Base-by-base conservation (phyloP, 2,329 filamentous ascomycete species). In the Phialophora macrospora region DNA sequence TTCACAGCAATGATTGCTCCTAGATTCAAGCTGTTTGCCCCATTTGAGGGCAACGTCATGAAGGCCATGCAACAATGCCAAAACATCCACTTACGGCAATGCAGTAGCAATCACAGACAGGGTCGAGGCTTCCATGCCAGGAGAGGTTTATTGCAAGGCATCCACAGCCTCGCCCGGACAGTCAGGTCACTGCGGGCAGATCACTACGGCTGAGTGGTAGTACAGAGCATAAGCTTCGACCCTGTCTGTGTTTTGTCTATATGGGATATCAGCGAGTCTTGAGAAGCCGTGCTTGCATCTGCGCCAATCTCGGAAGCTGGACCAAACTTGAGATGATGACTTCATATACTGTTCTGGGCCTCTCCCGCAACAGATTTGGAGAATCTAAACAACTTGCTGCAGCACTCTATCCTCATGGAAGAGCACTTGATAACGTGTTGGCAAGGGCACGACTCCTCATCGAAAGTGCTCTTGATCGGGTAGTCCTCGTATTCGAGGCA, bases 21-120 rank as follows among this genome's bases (percentile, higher is more conserved):
- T 17, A 89, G 81, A 67, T 90, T 90, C 38, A 89, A 89, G 77
- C 74, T 89, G 87, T 72, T 85, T 83, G 22, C 77, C 63, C 54
- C 66, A 75, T 0, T 77, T 77, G 22, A 85, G 75, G n/a, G 80
- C 80, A 4, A 90, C 83, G 70, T 89, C 85, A 71, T 89, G 84
- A 8, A 90, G 76, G 0, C 88, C 87, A 74, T 90, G 88, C 7
- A 90, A 75, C 56, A 90, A 80, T 0, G 85, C 87, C 0, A 89
- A 79, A 0, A 83, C 83, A 1, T 78, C 74, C 32, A 90, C 75
- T 0, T 79, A 75, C 0, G 84, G 84, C 0, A 76, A 73, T 1
- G 83, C 81, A 0, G 68, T 68, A 0, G 75, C 74, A 7, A 88
- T 73, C 0, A 79, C 75, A 0, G 73, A 69, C 3, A 89, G 75